Conservation (phyloP, 192 early-diverging fungal species). For the Gigaspora rosea region DNA sequence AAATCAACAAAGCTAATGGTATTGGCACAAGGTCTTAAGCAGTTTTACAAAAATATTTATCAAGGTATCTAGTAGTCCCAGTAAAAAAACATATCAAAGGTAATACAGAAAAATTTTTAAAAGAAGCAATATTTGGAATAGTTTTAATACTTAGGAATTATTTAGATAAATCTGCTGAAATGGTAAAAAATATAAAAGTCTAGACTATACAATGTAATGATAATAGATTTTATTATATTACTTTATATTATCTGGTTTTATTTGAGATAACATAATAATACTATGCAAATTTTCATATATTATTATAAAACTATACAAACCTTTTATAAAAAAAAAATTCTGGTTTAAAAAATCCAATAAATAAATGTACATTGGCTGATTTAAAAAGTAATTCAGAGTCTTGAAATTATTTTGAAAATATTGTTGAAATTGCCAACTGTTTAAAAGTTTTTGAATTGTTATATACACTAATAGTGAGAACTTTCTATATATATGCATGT, state of each 20-base stretch:
- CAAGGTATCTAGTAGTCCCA: not conserved
- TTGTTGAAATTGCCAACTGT: too few relatives aligned
- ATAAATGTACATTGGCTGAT: too few relatives aligned
- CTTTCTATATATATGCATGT: not conserved
- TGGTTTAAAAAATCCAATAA: not conserved
- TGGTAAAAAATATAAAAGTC: not conserved
- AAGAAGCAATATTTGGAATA: not conserved
- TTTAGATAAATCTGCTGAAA: not conserved
- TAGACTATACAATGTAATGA: not conserved
- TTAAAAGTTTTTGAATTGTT: too few relatives aligned
- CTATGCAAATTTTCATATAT: not conserved
- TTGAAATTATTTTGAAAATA: too few relatives aligned
- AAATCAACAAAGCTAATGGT: constrained; percentile 17
- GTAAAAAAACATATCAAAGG: not conserved
- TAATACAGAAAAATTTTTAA: not conserved
- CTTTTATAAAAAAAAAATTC: not conserved
- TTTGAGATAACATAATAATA: not conserved
- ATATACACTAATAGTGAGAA: too few relatives aligned
- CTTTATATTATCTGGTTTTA: not conserved
- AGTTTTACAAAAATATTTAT: not conserved
- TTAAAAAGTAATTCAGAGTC: too few relatives aligned
- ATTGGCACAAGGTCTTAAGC: not conserved
- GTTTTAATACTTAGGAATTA: not conserved
- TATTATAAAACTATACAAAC: not conserved
- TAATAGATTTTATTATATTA: not conserved